Base-by-base conservation (phyloP, 225 moss, liverwort and hornwort species). In the Anthoceros angustus region DNA sequence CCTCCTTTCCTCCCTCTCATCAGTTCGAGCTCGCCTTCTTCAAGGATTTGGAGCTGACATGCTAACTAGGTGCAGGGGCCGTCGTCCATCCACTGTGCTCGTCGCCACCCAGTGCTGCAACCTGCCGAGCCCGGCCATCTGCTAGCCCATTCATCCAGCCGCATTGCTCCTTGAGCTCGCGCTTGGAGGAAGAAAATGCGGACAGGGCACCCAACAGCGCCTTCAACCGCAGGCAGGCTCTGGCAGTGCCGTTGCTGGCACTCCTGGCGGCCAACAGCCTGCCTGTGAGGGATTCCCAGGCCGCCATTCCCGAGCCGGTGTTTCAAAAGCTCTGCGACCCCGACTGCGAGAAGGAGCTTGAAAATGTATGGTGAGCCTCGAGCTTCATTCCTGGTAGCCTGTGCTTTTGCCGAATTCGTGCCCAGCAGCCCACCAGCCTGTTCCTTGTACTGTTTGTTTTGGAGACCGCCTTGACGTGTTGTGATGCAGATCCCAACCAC, bases 271-370 rank as follows among this genome's bases (percentile, higher is more conserved):
- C 55, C 10, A 18, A 20, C 5, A 55, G 16, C n/a, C 8, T 9
- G 0, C 5, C 16, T 12, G 16, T 55, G 55, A 55, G 23, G 55
- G 55, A 55, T 18, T 55, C 80, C 14, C 72, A 76, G 16, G 87
- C 86, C 25, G 86, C 60, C 24, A 72, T 98, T 69, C 88, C 95
- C 20, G 88, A 83, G 65, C 77, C 74, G 43, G 86, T 82, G 9
- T 15, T 82, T 73, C 24, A 83, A 67, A 83, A 80, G 72, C 68
- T 95, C 23, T 95, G 95, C 63, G 88, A 87, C 61, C 64, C 63
- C 0, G 77, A 82, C 42, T 95, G 95, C 40, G 95, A 91, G 67
- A 88, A 85, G 72, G 86, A 81, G 41, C 77, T 95, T 45, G 95
- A 88, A 50, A 87, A 71, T 74, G 95, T 95, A 79, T 72, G 83